Evolutionary conservation across 305 asterid genomes (phyloP), one percentile per base, ranked within the genome.

Genomic region (Fraxinus albicans): DNA sequence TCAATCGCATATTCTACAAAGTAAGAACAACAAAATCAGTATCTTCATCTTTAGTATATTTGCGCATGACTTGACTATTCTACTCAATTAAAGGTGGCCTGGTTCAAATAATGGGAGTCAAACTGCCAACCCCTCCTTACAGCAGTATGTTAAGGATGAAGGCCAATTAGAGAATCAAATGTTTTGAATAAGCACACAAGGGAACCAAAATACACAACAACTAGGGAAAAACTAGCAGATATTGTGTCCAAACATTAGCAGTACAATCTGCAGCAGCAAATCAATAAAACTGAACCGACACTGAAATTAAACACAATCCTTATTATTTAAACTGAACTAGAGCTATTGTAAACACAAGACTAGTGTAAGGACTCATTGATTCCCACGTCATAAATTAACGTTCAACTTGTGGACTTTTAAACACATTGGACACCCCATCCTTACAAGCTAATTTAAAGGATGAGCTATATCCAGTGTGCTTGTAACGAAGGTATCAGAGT

Each of bases 1-100:
- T 86, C 89, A 15, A 84, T 69, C 82, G 38, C 77, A 36, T 74
- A 76, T 86, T 78, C 89, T 86, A 80, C 15, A 50, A 31, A 23
- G 33, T 23, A 23, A 84, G 47, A 40, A 63, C 3, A 34, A 74
- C 44, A 63, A 86, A 31, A 21, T n/a, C 47, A 35, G 10, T 25
- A 42, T 53, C 25, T 53, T 25, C 69, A 53, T 72, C 65, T 79
- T 69, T 78, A 21, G 3, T 10, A 3, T 19, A 67, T 55, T n/a
- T 55, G 12, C 27, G 0, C 10, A 8, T 5, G 25, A 55, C 27
- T 6, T n/a, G 3, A n/a, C 67, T 19, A 6, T 2, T n/a, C 10
- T n/a, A 55, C 9, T 55, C 27, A 19, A 19, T 50, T 17, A 50
- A 47, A 17, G 63, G 63, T 50, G 2, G 63, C 63, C 21, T 17